Evolutionary conservation across 371 early-diverging fungal species (phyloP).

Genomic region (Circinella umbellata): DNA sequence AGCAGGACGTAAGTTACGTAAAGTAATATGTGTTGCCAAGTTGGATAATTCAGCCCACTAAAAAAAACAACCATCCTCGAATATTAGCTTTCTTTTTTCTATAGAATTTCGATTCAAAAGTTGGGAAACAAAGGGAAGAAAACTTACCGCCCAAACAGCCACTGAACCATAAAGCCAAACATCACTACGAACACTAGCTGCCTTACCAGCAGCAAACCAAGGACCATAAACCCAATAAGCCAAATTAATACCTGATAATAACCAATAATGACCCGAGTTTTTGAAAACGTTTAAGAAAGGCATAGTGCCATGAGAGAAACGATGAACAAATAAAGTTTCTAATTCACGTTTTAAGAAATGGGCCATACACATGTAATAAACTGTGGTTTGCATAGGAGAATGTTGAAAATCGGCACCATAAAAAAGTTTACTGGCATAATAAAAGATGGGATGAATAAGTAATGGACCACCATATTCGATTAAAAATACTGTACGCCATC

Average conservation of each 20-base stretch:
- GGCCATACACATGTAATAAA: slow-evolving; percentile 71
- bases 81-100: too few species aligned
- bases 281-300: slow-evolving; percentile 92
- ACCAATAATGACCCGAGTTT: slow-evolving; percentile 95
- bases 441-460: slow-evolving; percentile 86
- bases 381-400: slow-evolving; percentile 69
- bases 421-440: slow-evolving; percentile 67
- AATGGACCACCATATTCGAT: slow-evolving; percentile 95
- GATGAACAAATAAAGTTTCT: slow-evolving; percentile 94
- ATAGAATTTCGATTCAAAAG: too few species aligned
- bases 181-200: slow-evolving; percentile 53
- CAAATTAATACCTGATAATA: slow-evolving; percentile 85
- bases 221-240: slow-evolving; percentile 90
- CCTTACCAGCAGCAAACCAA: slow-evolving; percentile 61
- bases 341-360: slow-evolving; percentile 95
- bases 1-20: slow-evolving; percentile 92
- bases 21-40: slow-evolving; percentile 81
- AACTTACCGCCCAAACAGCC: slow-evolving; percentile 70
- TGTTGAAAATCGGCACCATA: slow-evolving; percentile 73
- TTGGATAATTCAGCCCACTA: slow-evolving; percentile 88
- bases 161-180: slow-evolving; percentile 61
- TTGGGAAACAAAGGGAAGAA: too few species aligned
- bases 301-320: slow-evolving; percentile 95
- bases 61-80: background rate
- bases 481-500: slow-evolving; percentile 94